These are phyloP conservation scores for Nicotiana noctiflora DNA, from an alignment of 257 asterid genomes.

Conservation along the genomic window DNA sequence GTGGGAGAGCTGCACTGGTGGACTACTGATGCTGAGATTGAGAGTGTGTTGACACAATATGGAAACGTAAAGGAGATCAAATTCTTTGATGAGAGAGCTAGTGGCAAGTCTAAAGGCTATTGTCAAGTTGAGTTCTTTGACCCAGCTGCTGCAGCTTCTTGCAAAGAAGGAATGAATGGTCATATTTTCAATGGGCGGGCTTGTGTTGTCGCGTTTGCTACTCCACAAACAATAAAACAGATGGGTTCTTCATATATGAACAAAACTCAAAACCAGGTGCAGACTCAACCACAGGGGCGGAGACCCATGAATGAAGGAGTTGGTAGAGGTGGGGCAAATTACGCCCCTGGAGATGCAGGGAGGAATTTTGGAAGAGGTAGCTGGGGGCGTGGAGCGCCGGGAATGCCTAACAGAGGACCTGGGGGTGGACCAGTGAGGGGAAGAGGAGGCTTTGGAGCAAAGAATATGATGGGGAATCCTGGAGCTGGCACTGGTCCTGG, in stretches of 20 bases:
- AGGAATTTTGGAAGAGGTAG: constrained; percentile 47
- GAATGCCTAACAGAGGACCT: constrained; percentile 52
- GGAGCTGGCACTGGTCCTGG: constrained; percentile 31
- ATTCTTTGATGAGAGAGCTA: constrained; percentile 54
- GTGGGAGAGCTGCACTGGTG: constrained; percentile 61
- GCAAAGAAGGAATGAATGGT: constrained; percentile 51
- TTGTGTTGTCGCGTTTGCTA: constrained; percentile 46
- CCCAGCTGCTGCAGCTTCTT: constrained; percentile 41
- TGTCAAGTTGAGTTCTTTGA: constrained; percentile 54
- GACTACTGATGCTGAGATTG: constrained; percentile 58
- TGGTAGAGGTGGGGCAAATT: constrained; percentile 67
- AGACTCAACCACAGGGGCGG: constrained; percentile 55
- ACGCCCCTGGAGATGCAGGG: constrained; percentile 40
- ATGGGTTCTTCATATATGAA: constrained; percentile 37
- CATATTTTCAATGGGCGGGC: constrained; percentile 45
- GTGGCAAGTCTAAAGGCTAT: constrained; percentile 58
- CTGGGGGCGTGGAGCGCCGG: constrained; percentile 59
- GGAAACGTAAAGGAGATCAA: constrained; percentile 50
- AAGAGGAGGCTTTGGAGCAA: constrained; percentile 40
- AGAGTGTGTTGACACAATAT: constrained; percentile 34
- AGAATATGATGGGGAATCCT: constrained; percentile 39
- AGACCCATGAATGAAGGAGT: constrained; percentile 46
- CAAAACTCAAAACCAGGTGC: constrained; percentile 38
- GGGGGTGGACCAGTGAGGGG: constrained; percentile 60
- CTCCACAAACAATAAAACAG: constrained; percentile 43